Percentiles rank a stretch among this genome's conserved stretches.
These are phyloP conservation scores for Fusarium oligoseptatum DNA, from an alignment of 2,329 filamentous ascomycete genomes.

Conservation along the genomic window DNA sequence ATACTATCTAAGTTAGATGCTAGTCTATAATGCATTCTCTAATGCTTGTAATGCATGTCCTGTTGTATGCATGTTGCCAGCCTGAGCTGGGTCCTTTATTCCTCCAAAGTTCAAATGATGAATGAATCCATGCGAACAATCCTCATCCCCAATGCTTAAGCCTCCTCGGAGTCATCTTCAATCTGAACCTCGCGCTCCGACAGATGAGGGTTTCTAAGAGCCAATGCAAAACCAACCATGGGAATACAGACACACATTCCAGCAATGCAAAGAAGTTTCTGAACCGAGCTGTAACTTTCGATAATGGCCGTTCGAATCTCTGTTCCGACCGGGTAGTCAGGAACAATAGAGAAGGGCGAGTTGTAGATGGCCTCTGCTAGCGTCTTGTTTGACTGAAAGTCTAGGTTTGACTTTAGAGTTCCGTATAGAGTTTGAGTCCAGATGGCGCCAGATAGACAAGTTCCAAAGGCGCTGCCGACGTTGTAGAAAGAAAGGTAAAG, in stretches of 20 bases:
- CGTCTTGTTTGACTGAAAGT: constrained; percentile 51
- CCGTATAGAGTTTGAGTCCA: constrained; percentile 58
- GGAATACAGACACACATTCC: constrained; percentile 62
- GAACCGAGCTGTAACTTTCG: constrained; percentile 59
- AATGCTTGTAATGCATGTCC: background rate
- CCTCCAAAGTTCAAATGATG: background rate
- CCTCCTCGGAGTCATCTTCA: constrained; percentile 30
- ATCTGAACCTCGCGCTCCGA: constrained; percentile 52
- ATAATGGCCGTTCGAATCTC: constrained; percentile 60
- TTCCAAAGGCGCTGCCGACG: constrained; percentile 57
- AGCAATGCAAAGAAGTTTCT: constrained; percentile 59
- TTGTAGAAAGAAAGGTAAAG: constrained; percentile 59
- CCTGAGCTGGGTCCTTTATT: background rate
- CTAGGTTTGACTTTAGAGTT: constrained; percentile 49
- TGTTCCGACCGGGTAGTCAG: constrained; percentile 57
- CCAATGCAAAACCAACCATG: constrained; percentile 60
- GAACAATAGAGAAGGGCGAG: constrained; percentile 52
- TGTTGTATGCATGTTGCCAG: background rate
- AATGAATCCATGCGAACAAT: background rate
- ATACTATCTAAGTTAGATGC: constrained; percentile 1
- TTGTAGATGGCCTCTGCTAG: constrained; percentile 55
- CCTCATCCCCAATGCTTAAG: background rate
- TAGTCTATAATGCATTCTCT: constrained; percentile 4
- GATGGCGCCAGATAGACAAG: constrained; percentile 56
- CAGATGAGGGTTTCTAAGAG: constrained; percentile 59